A percentile compares a stretch with the other conserved stretches of the same genome.
Evolutionary conservation across 1,139 yeast genomes (phyloP).

Genomic region (Magnusiomyces fungicola): DNA sequence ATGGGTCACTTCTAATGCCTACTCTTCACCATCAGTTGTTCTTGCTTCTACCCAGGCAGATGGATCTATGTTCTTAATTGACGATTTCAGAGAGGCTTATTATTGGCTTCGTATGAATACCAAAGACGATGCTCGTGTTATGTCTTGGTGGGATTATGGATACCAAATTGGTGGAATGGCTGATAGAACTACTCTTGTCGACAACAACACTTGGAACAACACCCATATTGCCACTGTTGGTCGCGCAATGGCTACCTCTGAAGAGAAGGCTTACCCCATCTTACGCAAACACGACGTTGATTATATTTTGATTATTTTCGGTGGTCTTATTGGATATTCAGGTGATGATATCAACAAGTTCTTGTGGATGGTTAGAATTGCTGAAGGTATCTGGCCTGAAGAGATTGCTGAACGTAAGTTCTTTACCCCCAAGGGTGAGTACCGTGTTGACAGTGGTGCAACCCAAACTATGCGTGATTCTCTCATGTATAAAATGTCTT

Average conservation of each 20-base stretch:
- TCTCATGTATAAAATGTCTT: constrained; percentile 92
- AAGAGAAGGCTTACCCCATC: constrained; percentile 81
- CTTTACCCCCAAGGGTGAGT: constrained; percentile 83
- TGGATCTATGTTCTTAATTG: constrained; percentile 80
- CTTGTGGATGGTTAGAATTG: constrained; percentile 97
- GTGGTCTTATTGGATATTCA: constrained; percentile 87
- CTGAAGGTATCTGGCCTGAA: constrained; percentile 99
- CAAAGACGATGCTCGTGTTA: constrained; percentile 87
- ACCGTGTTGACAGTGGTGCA: constrained; percentile 76
- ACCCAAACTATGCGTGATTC: constrained; percentile 80
- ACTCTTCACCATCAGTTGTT: constrained; percentile 97
- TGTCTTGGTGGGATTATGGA: constrained; percentile 99
- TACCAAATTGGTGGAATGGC: constrained; percentile 99
- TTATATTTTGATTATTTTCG: constrained; percentile 86
- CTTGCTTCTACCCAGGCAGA: constrained; percentile 78
- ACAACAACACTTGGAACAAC: constrained; percentile 98
- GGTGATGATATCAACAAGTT: constrained; percentile 98
- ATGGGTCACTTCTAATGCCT: constrained; percentile 94
- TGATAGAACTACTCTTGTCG: constrained; percentile 95
- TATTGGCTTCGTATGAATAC: constrained; percentile 99
- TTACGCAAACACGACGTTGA: constrained; percentile 91
- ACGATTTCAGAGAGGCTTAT: constrained; percentile 97
- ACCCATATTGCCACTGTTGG: constrained; percentile 99
- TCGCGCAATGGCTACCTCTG: constrained; percentile 89
- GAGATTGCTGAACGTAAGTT: constrained; percentile 80